Evolutionary conservation across 495 filamentous ascomycete species (phyloP).

Genomic region (Endocarpon pusillum): DNA sequence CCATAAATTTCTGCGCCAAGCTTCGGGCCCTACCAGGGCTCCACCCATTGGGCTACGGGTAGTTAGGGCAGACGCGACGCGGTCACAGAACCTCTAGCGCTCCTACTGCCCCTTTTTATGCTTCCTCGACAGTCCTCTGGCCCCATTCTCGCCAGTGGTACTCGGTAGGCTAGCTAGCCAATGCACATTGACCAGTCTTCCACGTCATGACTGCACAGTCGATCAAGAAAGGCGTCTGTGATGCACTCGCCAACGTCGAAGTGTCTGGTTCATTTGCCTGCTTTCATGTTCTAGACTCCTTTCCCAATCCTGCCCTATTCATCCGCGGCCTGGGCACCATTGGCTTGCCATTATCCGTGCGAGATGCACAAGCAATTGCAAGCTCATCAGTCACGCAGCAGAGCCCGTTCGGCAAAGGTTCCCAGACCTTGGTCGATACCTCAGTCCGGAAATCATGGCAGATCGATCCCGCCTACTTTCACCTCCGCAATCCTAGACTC

Average conservation of each 20-base stretch:
- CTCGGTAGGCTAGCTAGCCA: no score
- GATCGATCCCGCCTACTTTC: constrained; percentile 26
- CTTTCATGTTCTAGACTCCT: not conserved
- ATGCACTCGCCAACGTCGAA: not conserved
- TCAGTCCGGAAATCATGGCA: constrained; percentile 34
- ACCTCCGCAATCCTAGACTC: constrained; percentile 23
- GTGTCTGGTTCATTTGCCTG: not conserved
- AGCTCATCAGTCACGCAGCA: constrained; percentile 22
- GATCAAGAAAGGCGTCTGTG: no score
- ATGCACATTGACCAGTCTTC: no score
- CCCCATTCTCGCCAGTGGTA: no score
- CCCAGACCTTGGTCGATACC: constrained; percentile 28
- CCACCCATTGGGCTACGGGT: no score
- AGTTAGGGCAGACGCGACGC: no score
- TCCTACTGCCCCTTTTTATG: no score
- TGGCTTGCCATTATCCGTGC: constrained; percentile 23
- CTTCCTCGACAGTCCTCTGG: no score
- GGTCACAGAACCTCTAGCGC: no score
- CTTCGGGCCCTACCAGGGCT: no score
- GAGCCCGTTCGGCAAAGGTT: constrained; percentile 28
- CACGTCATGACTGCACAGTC: no score
- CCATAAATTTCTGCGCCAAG: no score
- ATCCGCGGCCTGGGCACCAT: constrained; percentile 23
- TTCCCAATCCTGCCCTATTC: constrained; percentile 20
- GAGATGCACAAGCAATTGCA: constrained; percentile 24